Evolutionary conservation across 106 monocot genomes (phyloP).

Genomic region (Chionographis japonica): DNA sequence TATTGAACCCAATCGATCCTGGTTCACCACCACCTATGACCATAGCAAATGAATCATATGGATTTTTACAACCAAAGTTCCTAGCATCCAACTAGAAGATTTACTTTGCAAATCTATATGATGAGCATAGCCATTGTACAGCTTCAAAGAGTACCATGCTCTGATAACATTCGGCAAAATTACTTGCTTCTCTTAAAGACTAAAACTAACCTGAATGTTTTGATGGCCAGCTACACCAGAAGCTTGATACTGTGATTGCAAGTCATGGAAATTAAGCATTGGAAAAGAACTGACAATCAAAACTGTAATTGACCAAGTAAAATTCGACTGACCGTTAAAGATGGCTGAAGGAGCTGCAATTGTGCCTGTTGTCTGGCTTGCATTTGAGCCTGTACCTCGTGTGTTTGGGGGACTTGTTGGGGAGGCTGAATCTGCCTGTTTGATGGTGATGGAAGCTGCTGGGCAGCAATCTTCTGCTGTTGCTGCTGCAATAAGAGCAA

Average conservation of each 20-base stretch:
- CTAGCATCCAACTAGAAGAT: no score
- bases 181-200: background rate
- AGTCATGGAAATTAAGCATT: background rate
- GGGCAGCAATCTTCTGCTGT: slow-evolving; percentile 26
- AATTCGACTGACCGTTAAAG: slow-evolving; percentile 17
- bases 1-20: no score
- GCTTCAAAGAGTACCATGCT: no score
- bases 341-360: slow-evolving; percentile 22
- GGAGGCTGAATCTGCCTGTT: slow-evolving; percentile 21
- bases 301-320: background rate
- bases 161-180: no score
- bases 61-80: no score
- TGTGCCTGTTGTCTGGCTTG: slow-evolving; percentile 34
- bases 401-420: slow-evolving; percentile 25
- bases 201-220: slow-evolving; percentile 25
- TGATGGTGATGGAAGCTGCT: slow-evolving; percentile 29
- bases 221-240: slow-evolving; percentile 22
- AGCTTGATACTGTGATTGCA: slow-evolving; percentile 28
- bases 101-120: no score
- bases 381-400: slow-evolving; percentile 28
- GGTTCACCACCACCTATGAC: no score
- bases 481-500: slow-evolving; percentile 15
- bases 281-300: no score
- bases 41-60: no score
- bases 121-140: no score